phyloP scores from a whole-genome alignment of 257 asterid genomes.

The Solanum appendiculatum region DNA sequence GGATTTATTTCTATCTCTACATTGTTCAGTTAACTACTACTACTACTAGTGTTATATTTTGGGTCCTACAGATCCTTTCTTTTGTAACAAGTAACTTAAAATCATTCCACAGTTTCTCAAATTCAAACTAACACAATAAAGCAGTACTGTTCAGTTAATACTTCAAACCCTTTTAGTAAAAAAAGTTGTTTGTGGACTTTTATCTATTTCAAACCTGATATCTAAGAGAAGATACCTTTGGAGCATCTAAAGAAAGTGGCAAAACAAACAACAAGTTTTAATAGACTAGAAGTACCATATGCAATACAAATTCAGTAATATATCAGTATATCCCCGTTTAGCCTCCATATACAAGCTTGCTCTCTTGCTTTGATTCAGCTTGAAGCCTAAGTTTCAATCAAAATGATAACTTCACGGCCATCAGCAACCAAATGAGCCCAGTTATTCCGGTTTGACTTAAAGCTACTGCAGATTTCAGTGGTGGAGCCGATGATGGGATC shows the following conservation, averaged over 20 bases:
- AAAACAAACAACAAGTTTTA: neutral
- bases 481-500: neutral
- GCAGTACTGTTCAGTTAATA: neutral
- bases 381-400: neutral
- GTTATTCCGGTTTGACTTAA: neutral
- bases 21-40: neutral
- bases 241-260: neutral
- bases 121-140: neutral
- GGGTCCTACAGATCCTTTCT: neutral
- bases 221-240: neutral
- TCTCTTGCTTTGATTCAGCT: neutral
- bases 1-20: neutral
- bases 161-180: neutral
- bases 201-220: neutral
- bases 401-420: neutral
- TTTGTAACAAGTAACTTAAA: neutral
- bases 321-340: neutral
- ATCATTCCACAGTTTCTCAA: neutral
- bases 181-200: neutral
- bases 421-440: neutral
- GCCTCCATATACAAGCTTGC: neutral
- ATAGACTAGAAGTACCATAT: neutral
- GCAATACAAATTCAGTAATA: neutral
- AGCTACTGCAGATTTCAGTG: neutral
- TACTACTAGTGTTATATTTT: neutral